These are phyloP conservation scores for Cercophora scortea DNA, from an alignment of 495 filamentous ascomycete species.

Conservation along the genomic window DNA sequence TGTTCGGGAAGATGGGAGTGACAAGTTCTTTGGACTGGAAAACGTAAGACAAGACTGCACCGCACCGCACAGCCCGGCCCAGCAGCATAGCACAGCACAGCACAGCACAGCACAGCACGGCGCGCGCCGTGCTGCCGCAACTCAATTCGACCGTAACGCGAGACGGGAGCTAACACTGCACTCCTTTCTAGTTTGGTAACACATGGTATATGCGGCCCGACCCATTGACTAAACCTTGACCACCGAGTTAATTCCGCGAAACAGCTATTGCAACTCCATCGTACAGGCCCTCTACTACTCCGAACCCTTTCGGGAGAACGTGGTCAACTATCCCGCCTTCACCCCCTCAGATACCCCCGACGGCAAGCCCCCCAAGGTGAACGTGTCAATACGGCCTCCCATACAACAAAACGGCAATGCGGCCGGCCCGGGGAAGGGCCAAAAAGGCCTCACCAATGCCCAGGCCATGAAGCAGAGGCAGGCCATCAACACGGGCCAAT, in stretches of 20 bases:
- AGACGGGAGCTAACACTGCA: slow-evolving; percentile 10
- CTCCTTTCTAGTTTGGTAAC: slow-evolving; percentile 70
- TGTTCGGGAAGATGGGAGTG: slow-evolving; percentile 78
- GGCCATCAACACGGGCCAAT: slow-evolving; percentile 32
- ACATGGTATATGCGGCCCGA: slow-evolving; percentile 63
- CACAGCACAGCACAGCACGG: neutral
- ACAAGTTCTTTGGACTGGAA: slow-evolving; percentile 98
- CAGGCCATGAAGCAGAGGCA: slow-evolving; percentile 39
- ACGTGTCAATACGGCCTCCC: slow-evolving; percentile 41
- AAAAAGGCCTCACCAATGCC: slow-evolving; percentile 23
- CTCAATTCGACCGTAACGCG: neutral
- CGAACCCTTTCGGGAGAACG: slow-evolving; percentile 87
- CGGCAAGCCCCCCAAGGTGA: slow-evolving; percentile 35
- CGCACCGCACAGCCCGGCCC: no score
- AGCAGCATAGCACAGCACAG: no score
- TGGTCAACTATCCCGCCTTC: slow-evolving; percentile 78
- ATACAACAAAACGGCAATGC: slow-evolving; percentile 35
- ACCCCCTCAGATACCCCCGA: slow-evolving; percentile 39
- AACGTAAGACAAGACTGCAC: slow-evolving; percentile 57
- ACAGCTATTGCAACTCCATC: slow-evolving; percentile 94
- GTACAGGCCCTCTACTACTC: slow-evolving; percentile 96
- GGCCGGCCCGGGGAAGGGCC: slow-evolving; percentile 37
- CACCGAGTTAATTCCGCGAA: slow-evolving; percentile 14
- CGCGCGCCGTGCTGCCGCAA: no score
- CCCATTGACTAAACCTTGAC: neutral